A percentile compares a stretch with the other conserved stretches of the same genome.
These are phyloP conservation scores for Kluyveromyces nonfermentans DNA, from an alignment of 805 yeast genomes.

Conservation along the genomic window DNA sequence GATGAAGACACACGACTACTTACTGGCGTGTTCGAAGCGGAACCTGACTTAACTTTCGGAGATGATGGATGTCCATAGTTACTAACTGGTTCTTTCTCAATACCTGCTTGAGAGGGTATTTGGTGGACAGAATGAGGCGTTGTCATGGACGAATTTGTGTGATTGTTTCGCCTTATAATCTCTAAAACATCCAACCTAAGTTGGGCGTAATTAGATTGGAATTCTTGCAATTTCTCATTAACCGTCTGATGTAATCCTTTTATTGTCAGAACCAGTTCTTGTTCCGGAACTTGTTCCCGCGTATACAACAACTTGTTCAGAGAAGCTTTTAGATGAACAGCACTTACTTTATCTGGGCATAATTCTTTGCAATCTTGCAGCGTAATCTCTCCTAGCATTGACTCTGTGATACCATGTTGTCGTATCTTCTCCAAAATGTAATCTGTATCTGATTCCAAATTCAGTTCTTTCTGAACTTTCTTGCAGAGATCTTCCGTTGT, in stretches of 20 bases:
- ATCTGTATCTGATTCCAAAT: conserved; percentile 8
- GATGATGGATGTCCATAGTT: conserved; percentile 5
- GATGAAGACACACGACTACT: conserved; percentile 8
- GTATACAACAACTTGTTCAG: conserved; percentile 39
- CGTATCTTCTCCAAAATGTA: conserved; percentile 6
- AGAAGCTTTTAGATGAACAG: conserved; percentile 52
- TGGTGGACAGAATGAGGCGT: conserved; percentile 6
- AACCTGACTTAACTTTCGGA: conserved; percentile 4
- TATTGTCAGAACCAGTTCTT: conserved; percentile 24
- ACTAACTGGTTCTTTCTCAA: conserved; percentile 11
- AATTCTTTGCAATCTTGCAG: conserved; percentile 66
- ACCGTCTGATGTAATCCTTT: conserved; percentile 20
- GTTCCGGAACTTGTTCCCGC: conserved; percentile 22
- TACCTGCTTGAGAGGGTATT: conserved; percentile 13
- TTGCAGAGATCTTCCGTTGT: conserved; percentile 4
- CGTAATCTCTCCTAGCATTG: conserved; percentile 56
- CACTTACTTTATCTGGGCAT: conserved; percentile 44
- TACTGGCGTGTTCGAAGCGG: neutral
- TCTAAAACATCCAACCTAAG: conserved; percentile 25
- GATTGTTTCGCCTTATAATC: conserved; percentile 16
- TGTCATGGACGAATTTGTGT: neutral
- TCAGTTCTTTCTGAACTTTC: conserved; percentile 6
- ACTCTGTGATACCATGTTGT: conserved; percentile 37
- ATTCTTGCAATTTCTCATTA: conserved; percentile 22
- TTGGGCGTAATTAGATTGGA: conserved; percentile 23